Conservation (phyloP, 208 protist species). For the Herpetomonas muscarum region DNA sequence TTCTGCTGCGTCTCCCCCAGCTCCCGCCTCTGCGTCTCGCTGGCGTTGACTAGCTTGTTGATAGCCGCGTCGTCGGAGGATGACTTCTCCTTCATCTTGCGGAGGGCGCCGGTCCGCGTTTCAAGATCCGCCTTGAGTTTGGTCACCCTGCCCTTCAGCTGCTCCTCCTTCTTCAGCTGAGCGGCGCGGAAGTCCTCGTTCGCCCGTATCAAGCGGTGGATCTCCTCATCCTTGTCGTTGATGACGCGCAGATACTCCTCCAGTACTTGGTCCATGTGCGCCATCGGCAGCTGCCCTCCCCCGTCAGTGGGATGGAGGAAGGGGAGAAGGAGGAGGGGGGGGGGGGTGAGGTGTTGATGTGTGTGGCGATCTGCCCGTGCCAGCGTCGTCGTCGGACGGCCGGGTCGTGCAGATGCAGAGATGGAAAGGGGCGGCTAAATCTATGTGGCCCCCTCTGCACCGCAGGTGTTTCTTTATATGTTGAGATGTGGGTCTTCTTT, state of each 20-base stretch:
- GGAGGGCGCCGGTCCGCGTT: conserved; percentile 17
- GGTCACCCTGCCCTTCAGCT: conserved; percentile 11
- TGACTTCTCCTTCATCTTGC: conserved; percentile 20
- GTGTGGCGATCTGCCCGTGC: no score
- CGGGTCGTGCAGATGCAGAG: no score
- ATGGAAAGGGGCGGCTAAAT: no score
- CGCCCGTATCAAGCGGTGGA: conserved; percentile 50
- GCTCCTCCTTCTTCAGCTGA: conserved; percentile 26
- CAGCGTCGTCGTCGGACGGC: no score
- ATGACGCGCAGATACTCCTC: conserved; percentile 87
- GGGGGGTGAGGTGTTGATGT: no score
- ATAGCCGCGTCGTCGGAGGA: conserved; percentile 26
- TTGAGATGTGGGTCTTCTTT: no score
- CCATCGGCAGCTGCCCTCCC: not conserved
- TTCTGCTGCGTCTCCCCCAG: conserved; percentile 10
- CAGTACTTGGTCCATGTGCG: conserved; percentile 63
- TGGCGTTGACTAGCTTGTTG: conserved; percentile 25
- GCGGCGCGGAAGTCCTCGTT: conserved; percentile 38
- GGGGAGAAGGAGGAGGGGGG: no score
- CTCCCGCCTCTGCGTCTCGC: conserved; percentile 31
- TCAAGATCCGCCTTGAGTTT: conserved; percentile 15
- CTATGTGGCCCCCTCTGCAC: no score
- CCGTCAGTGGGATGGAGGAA: no score
- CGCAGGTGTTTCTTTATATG: no score
- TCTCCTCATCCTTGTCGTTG: conserved; percentile 80